Evolutionary conservation across 2,329 filamentous ascomycete species (phyloP), one percentile per base, ranked within the genome.

Genomic region (Kalaharituber pfeilii): DNA sequence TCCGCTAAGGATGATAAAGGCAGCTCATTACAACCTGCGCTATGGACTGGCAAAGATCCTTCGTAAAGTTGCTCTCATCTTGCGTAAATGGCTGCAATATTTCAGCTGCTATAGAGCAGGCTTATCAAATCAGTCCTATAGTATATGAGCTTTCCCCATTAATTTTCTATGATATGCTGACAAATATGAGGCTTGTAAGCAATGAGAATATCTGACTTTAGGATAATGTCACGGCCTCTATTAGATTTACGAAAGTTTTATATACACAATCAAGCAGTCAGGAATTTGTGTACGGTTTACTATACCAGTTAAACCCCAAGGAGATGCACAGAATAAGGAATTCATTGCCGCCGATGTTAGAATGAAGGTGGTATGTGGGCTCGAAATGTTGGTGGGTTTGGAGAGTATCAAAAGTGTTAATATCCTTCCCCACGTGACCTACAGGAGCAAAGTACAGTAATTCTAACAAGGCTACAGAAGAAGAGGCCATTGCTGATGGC

Each of bases 181-280:
- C n/a, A n/a, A n/a, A n/a, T n/a, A n/a, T n/a, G n/a, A n/a, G n/a
- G n/a, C n/a, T n/a, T n/a, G n/a, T n/a, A n/a, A n/a, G n/a, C n/a
- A n/a, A n/a, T n/a, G n/a, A n/a, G n/a, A n/a, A n/a, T n/a, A n/a
- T 98, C 62, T 75, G 80, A 2, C 87, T 87, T 0, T 69, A 75
- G 47, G 89, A 96, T 65, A 76, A 94, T 36, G 82, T 95, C 8
- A 81, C 79, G 0, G 72, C 86, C 26, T 88, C 84, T 62, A 77
- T 85, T 27, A 80, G 77, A 45, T 95, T 96, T 66, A 94, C 87
- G 3, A 86, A 81, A 66, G 81, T 94, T 0, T 78, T 94, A 2
- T 98, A 85, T 66, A 91, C 93, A 4, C 91, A 98, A 66, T 70
- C 98, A 5, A 83, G 82, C 57, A 87, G 85, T 15, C 91, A 98